Evolutionary conservation across 306 rosid genomes (phyloP).

Genomic region (Cucumis melo): DNA sequence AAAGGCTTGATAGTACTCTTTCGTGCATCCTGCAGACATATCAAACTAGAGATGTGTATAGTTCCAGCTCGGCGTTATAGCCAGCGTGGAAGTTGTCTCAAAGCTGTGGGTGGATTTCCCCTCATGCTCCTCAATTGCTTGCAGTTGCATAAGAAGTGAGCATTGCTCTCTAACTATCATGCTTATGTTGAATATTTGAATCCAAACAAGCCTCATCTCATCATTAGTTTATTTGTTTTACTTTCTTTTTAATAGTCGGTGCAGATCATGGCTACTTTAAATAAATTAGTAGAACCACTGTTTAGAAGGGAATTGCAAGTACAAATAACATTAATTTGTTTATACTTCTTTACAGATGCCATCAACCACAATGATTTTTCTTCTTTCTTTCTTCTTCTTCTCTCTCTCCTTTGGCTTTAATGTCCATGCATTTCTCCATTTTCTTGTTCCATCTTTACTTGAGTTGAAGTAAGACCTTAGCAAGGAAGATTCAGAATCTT

Average conservation of each 20-base stretch:
- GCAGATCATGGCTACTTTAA: neutral
- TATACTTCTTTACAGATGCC: neutral
- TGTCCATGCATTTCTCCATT: neutral
- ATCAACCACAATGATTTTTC: neutral
- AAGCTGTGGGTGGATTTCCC: neutral
- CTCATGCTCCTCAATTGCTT: conserved; percentile 1
- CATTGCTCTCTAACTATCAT: neutral
- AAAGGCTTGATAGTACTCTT: neutral
- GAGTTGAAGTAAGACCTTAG: neutral
- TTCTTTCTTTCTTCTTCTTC: neutral
- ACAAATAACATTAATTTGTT: neutral
- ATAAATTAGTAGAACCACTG: neutral
- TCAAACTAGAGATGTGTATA: neutral
- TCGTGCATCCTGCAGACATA: conserved; percentile 1
- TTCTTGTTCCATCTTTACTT: neutral
- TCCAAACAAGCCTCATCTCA: conserved; percentile 1
- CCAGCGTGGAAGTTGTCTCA: conserved; percentile 1
- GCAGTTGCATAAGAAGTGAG: neutral
- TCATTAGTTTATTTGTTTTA: neutral
- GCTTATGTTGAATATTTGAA: neutral
- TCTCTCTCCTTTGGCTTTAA: neutral
- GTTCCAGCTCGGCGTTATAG: neutral
- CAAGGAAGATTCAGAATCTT: neutral
- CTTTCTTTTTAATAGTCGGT: neutral
- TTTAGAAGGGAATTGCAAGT: conserved; percentile 2